These are phyloP conservation scores for Eucalyptus marginata DNA, from an alignment of 345 rosid genomes.

Conservation along the genomic window DNA sequence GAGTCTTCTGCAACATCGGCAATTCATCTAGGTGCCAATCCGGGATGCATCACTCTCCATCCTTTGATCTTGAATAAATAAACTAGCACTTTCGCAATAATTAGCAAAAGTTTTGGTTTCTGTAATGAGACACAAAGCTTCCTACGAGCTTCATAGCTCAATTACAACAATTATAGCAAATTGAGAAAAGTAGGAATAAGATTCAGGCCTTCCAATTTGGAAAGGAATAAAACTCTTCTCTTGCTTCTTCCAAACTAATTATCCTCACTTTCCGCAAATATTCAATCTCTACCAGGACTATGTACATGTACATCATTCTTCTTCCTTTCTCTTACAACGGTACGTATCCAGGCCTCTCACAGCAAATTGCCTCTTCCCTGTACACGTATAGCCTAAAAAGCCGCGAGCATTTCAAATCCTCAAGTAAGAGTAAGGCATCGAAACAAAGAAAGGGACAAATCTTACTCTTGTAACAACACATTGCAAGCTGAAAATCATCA, in stretches of 20 bases:
- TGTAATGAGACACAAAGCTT: background rate
- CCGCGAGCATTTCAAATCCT: background rate
- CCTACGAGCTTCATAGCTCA: background rate
- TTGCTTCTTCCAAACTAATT: background rate
- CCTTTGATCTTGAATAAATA: background rate
- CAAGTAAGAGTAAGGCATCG: background rate
- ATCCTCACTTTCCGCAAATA: background rate
- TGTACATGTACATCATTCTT: background rate
- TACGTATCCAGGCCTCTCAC: background rate
- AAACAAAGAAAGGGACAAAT: background rate
- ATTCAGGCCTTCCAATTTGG: background rate
- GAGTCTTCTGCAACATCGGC: background rate
- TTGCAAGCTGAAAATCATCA: background rate
- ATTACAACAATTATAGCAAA: background rate
- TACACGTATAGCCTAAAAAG: background rate
- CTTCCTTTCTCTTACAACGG: background rate
- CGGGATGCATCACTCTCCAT: background rate
- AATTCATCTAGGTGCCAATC: background rate
- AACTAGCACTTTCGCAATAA: background rate
- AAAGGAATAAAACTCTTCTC: background rate
- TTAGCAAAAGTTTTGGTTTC: background rate
- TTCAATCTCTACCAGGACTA: background rate
- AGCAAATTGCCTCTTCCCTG: background rate
- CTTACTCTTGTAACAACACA: background rate
- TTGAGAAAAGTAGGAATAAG: background rate